Evolutionary conservation across 495 filamentous ascomycete species (phyloP).

Genomic region (Hypoxylon subgilvum): DNA sequence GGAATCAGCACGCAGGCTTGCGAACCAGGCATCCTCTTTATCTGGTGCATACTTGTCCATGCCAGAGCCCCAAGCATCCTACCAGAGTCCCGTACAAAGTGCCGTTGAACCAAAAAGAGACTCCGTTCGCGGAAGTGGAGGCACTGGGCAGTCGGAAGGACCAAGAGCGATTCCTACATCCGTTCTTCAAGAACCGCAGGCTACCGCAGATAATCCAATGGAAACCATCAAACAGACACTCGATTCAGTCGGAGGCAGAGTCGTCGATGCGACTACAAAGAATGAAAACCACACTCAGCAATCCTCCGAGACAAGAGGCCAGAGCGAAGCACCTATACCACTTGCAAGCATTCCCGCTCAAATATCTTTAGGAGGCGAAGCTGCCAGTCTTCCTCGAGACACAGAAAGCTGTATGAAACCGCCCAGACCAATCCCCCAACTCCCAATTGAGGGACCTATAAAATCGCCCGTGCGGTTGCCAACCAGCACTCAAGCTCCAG

Average conservation of each 20-base stretch:
- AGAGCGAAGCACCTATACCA: no score
- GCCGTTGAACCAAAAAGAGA: background rate
- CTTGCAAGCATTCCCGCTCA: background rate
- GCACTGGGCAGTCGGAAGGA: background rate
- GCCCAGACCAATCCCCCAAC: no score
- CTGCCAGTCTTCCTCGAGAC: background rate
- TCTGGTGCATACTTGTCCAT: background rate
- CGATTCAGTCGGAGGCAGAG: background rate
- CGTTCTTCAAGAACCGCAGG: no score
- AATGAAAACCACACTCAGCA: no score
- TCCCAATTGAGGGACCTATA: no score
- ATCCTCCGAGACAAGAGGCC: no score
- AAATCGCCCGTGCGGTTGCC: no score
- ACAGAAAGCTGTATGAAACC: background rate
- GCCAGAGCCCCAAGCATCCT: background rate
- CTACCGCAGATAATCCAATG: no score
- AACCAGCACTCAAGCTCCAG: no score
- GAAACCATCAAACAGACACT: background rate
- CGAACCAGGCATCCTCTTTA: background rate
- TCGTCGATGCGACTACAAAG: no score
- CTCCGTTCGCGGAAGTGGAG: background rate
- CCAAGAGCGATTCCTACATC: background rate
- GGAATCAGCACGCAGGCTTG: conserved; percentile 10
- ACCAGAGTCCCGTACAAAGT: background rate
- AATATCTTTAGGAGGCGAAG: background rate